A percentile compares a stretch with the other conserved stretches of the same genome.
phyloP scores from a whole-genome alignment of 768 basidiomycete genomes.

The Russula virescens region DNA sequence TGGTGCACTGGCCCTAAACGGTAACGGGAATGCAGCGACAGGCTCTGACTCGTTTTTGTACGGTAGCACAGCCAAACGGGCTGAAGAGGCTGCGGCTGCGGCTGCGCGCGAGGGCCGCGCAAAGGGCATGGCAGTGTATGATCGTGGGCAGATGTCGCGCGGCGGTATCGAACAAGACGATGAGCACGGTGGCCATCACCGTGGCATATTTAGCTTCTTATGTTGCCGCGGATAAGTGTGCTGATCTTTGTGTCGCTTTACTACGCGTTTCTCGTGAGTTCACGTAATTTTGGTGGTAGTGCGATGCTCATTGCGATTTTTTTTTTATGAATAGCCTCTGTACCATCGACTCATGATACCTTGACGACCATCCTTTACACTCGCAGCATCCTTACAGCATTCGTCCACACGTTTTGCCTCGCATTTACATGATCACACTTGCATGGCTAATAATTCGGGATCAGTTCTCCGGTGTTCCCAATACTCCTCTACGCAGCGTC shows the following conservation, averaged over 20 bases:
- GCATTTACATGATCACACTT: slow-evolving; percentile 14
- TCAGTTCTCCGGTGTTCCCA: slow-evolving; percentile 13
- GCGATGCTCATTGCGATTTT: neutral
- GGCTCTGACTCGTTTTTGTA: slow-evolving; percentile 63
- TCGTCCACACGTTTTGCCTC: neutral
- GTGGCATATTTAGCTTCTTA: slow-evolving; percentile 57
- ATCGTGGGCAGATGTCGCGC: slow-evolving; percentile 56
- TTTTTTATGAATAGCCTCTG: slow-evolving; percentile 9
- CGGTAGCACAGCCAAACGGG: slow-evolving; percentile 49
- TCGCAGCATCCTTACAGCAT: neutral
- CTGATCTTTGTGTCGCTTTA: neutral
- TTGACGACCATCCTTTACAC: slow-evolving; percentile 6
- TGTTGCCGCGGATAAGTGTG: slow-evolving; percentile 58
- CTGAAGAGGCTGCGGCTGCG: slow-evolving; percentile 38
- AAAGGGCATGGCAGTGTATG: slow-evolving; percentile 58
- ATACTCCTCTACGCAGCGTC: neutral
- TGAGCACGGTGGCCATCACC: slow-evolving; percentile 46
- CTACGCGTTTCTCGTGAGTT: slow-evolving; percentile 8
- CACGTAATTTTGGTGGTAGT: neutral
- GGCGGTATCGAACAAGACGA: slow-evolving; percentile 60
- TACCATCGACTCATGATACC: slow-evolving; percentile 6
- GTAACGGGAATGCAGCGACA: slow-evolving; percentile 35
- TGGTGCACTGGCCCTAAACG: slow-evolving; percentile 11
- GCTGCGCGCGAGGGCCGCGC: slow-evolving; percentile 36
- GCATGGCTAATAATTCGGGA: neutral